phyloP scores from a whole-genome alignment of 2,329 filamentous ascomycete genomes.

The Nothophaeocryptopus gaeumannii region DNA sequence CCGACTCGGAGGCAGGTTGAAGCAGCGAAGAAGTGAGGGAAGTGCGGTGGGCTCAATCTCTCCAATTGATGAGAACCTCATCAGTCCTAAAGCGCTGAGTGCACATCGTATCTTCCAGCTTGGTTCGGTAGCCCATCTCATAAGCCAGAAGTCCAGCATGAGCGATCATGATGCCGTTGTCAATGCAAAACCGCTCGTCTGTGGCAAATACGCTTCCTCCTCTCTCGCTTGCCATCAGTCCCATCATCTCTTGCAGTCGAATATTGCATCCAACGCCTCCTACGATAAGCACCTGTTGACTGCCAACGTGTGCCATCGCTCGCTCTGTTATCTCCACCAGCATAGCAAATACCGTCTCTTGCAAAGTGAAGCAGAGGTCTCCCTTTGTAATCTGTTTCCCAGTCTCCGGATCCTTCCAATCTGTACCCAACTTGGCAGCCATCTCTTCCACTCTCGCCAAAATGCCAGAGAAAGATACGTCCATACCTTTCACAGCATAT shows the following conservation, averaged over 20 bases:
- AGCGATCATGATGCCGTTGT: conserved; percentile 99
- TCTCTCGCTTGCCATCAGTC: conserved; percentile 82
- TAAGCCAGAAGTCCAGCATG: conserved; percentile 88
- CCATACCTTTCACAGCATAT: conserved; percentile 98
- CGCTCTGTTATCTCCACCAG: conserved; percentile 97
- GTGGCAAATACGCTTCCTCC: conserved; percentile 91
- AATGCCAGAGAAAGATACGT: conserved; percentile 93
- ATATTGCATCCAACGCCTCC: conserved; percentile 96
- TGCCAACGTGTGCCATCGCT: conserved; percentile 96
- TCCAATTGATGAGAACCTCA: conserved; percentile 51
- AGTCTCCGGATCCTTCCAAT: conserved; percentile 42
- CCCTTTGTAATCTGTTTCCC: conserved; percentile 67
- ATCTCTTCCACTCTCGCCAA: conserved; percentile 78
- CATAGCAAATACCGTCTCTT: conserved; percentile 96
- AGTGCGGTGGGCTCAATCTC: conserved; percentile 34
- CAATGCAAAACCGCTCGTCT: conserved; percentile 96
- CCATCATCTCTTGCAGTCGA: conserved; percentile 97
- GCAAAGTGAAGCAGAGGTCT: conserved; percentile 89
- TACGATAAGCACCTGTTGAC: conserved; percentile 85
- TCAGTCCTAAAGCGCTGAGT: conserved; percentile 53
- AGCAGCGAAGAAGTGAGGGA: conserved; percentile 17
- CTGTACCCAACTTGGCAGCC: conserved; percentile 62
- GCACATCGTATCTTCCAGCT: conserved; percentile 74
- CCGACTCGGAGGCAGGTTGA: neutral
- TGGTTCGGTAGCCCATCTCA: conserved; percentile 73